Conservation (phyloP, 352 stramenopile species). For the Pythium insidiosum region DNA sequence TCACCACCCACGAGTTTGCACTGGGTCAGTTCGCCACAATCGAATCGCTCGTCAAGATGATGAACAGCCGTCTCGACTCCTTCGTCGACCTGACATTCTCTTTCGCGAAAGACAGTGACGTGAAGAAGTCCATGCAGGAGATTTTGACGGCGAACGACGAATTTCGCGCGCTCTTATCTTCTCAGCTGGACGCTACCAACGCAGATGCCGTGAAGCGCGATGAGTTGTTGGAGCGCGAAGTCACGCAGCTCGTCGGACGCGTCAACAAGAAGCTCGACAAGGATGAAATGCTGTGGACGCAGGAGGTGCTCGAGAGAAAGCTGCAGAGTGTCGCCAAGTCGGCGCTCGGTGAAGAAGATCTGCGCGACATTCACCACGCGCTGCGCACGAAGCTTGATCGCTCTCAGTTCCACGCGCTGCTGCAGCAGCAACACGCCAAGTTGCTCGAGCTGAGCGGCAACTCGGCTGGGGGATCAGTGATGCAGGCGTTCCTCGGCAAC, state of each 20-base stretch:
- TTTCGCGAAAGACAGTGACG: constrained; percentile 65
- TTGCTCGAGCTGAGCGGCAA: constrained; percentile 11
- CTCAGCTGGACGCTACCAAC: constrained; percentile 37
- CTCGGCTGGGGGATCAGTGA: no score
- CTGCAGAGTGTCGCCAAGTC: constrained; percentile 58
- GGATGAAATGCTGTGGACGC: constrained; percentile 68
- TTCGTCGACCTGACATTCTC: constrained; percentile 58
- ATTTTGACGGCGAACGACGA: constrained; percentile 37
- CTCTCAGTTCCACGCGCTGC: constrained; percentile 35
- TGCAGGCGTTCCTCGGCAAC: no score
- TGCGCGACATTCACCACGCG: constrained; percentile 46
- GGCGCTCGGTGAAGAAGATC: constrained; percentile 52
- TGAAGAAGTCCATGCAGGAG: constrained; percentile 66
- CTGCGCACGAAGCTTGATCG: constrained; percentile 57
- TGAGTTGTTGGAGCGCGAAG: constrained; percentile 40
- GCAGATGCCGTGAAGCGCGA: constrained; percentile 39
- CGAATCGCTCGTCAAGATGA: constrained; percentile 50
- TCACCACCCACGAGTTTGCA: constrained; percentile 35
- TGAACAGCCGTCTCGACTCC: constrained; percentile 45
- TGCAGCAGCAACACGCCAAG: constrained; percentile 39
- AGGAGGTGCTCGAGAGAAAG: constrained; percentile 56
- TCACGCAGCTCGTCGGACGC: constrained; percentile 49
- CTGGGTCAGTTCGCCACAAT: constrained; percentile 43
- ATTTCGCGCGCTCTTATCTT: constrained; percentile 28
- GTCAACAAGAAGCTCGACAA: constrained; percentile 75